Evolutionary conservation across 2,329 filamentous ascomycete species (phyloP).

Genomic region (Didymosphaeria variabile): DNA sequence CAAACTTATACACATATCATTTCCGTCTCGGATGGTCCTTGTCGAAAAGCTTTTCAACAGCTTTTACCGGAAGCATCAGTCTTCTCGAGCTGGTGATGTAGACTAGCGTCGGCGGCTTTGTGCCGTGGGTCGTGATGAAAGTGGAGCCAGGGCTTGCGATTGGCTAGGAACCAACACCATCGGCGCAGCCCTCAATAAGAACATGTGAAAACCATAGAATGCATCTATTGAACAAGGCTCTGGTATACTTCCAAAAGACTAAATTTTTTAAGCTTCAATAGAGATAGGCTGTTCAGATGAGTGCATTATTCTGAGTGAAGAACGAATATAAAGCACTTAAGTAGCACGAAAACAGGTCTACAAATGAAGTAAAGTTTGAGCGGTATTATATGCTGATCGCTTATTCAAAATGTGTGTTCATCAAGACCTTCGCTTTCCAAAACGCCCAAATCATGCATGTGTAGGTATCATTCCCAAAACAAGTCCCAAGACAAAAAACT

Average conservation of each 20-base stretch:
- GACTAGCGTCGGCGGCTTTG: neutral
- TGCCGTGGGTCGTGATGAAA: neutral
- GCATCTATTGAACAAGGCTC: neutral
- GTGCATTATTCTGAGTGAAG: neutral
- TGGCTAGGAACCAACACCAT: neutral
- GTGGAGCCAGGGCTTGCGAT: neutral
- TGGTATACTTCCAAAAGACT: neutral
- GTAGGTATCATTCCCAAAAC: slow-evolving; percentile 17
- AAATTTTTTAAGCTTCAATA: neutral
- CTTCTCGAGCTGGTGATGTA: no score
- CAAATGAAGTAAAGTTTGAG: neutral
- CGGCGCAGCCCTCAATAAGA: neutral
- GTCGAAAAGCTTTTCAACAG: no score
- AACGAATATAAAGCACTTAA: neutral
- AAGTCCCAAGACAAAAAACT: neutral
- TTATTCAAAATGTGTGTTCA: slow-evolving; percentile 12
- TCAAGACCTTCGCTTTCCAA: neutral
- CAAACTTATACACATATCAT: no score
- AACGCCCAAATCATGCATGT: slow-evolving; percentile 17
- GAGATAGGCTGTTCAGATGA: neutral
- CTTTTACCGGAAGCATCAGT: no score
- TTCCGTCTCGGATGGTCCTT: no score
- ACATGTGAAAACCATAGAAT: no score
- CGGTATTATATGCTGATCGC: slow-evolving; percentile 7
- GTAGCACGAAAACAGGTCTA: neutral